phyloP scores from a whole-genome alignment of 1,284 basidiomycete species.

The Cutaneotrichosporon mucoides region DNA sequence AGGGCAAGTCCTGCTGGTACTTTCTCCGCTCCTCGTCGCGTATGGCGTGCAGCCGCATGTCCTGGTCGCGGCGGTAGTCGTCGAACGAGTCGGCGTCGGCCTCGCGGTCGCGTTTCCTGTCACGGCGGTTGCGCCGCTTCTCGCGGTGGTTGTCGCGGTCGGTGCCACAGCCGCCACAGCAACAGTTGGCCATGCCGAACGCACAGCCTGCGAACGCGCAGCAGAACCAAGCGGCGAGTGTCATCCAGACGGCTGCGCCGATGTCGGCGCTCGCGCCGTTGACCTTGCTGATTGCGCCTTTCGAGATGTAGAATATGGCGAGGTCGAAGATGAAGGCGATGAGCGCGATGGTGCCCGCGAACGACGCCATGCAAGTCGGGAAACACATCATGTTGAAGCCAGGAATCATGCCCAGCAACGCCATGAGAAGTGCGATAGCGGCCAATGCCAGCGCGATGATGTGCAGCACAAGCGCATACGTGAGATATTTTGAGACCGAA shows the following conservation, averaged over 20 bases:
- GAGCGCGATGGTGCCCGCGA: constrained; percentile 67
- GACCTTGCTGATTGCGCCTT: constrained; percentile 67
- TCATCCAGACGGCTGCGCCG: constrained; percentile 78
- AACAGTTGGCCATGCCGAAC: constrained; percentile 74
- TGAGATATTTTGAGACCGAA: constrained; percentile 73
- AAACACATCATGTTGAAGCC: constrained; percentile 80
- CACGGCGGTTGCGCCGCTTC: neutral
- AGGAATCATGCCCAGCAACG: constrained; percentile 75
- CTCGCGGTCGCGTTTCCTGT: constrained; percentile 16
- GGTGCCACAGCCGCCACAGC: constrained; percentile 69
- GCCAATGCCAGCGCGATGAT: constrained; percentile 71
- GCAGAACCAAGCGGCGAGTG: constrained; percentile 73
- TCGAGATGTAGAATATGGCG: constrained; percentile 77
- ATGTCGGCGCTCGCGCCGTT: constrained; percentile 65
- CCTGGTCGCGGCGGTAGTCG: constrained; percentile 13
- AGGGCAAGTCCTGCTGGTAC: constrained; percentile 39
- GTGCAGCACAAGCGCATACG: constrained; percentile 82
- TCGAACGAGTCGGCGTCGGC: constrained; percentile 32
- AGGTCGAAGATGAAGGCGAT: constrained; percentile 82
- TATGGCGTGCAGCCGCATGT: constrained; percentile 38
- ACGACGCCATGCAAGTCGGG: constrained; percentile 70
- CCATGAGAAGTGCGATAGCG: constrained; percentile 67
- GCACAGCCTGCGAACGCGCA: constrained; percentile 81
- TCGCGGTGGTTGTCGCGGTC: constrained; percentile 46
- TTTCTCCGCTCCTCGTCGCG: constrained; percentile 35